Base-by-base conservation (phyloP, 129 eudicot species). In the Saussurea involucrata region DNA sequence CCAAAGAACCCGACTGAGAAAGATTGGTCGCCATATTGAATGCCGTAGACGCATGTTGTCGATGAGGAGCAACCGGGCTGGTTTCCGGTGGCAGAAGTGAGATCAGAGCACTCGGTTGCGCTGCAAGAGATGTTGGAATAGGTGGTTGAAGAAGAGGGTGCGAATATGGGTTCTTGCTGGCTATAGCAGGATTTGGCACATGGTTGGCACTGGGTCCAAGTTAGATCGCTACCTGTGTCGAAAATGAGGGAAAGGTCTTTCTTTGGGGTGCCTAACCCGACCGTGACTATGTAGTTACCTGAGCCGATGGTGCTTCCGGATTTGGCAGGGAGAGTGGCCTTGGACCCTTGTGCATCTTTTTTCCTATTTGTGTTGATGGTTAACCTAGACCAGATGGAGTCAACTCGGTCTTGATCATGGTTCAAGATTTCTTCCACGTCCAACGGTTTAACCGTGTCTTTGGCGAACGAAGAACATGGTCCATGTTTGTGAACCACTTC, bases 121-220 rank as follows among this genome's bases (percentile, higher is more conserved):
- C 8, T 49, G 78, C 98, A 95, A 1, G 97, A 74, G 20, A 95
- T 64, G 81, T 89, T 95, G 53, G 83, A 69, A 57, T 95, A 95
- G 4, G 94, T 34, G 44, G 86, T 68, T 6, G 98, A 95, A 12
- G 75, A 3, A 0, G 85, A 68, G 3, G 98, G 98, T 78, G 87
- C 66, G 63, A 89, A 89, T 49, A 87, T 85, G 57, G 96, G 82
- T 0, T 95, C 90, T 22, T 82, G 69, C 46, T 95, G 98, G 4
- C 25, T 15, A 74, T 91, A 89, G 75, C 98, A 95, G 0, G 84
- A 76, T 4, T 33, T 5, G 0, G 71, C 86, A 33, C 98, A 95
- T 1, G 98, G 97, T 46, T 88, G 71, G 57, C 98, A 95, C 22
- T 95, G 98, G 2, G 96, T 91, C 98, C 98, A 95, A 0, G 97